Conservation (phyloP, 345 rosid genomes). For the Bruguiera sexangula region DNA sequence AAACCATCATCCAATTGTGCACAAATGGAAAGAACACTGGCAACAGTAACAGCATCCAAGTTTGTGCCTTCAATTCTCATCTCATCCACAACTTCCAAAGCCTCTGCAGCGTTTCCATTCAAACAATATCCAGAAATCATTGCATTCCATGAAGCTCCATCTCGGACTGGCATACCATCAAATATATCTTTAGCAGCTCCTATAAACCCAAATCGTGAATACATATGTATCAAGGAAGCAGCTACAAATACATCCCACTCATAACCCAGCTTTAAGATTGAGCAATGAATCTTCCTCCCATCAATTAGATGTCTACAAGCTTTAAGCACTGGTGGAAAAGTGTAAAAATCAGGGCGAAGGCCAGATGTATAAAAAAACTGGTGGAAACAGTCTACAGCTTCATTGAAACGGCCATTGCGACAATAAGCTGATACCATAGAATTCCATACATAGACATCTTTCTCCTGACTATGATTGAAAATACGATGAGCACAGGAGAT, state of each 20-base stretch:
- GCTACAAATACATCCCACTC: slow-evolving; percentile 56
- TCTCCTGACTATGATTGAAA: slow-evolving; percentile 38
- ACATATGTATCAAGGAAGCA: slow-evolving; percentile 74
- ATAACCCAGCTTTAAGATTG: slow-evolving; percentile 53
- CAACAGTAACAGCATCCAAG: slow-evolving; percentile 65
- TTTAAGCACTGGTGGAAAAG: slow-evolving; percentile 70
- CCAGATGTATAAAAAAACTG: slow-evolving; percentile 40
- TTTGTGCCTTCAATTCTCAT: slow-evolving; percentile 67
- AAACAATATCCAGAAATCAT: slow-evolving; percentile 81
- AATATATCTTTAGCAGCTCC: slow-evolving; percentile 50
- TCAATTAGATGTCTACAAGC: slow-evolving; percentile 48
- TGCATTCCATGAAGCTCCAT: slow-evolving; percentile 83
- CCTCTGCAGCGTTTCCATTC: slow-evolving; percentile 58
- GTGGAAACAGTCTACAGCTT: slow-evolving; percentile 45
- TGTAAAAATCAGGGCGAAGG: slow-evolving; percentile 59
- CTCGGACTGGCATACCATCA: slow-evolving; percentile 48
- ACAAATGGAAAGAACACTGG: slow-evolving; percentile 69
- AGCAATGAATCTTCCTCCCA: slow-evolving; percentile 71
- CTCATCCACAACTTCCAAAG: slow-evolving; percentile 46
- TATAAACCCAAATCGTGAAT: slow-evolving; percentile 58
- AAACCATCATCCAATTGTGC: slow-evolving; percentile 63
- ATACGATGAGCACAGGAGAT: slow-evolving; percentile 27
- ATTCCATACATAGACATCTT: slow-evolving; percentile 57
- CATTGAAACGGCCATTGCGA: slow-evolving; percentile 24
- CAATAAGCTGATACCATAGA: slow-evolving; percentile 53